Conservation (phyloP, 2,329 filamentous ascomycete species). For the Coniochaeta ligniaria region DNA sequence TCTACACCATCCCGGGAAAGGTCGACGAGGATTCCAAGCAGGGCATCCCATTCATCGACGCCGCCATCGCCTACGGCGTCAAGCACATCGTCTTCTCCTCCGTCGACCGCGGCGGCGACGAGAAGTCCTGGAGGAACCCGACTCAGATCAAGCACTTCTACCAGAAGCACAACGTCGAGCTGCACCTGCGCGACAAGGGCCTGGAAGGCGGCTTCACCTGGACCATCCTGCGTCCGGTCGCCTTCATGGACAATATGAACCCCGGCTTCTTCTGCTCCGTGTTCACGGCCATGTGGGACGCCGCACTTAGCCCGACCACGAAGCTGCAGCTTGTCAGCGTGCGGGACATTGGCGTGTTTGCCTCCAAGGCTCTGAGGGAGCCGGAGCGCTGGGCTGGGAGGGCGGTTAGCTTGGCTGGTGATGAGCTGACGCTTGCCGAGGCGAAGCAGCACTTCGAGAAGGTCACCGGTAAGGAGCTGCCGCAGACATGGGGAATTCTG, state of each 20-base stretch:
- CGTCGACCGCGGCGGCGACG: constrained; percentile 23
- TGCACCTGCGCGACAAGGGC: constrained; percentile 39
- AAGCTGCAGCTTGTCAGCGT: constrained; percentile 29
- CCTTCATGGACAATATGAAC: constrained; percentile 32
- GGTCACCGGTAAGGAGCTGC: constrained; percentile 19
- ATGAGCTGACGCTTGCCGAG: constrained; percentile 25
- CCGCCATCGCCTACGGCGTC: constrained; percentile 21
- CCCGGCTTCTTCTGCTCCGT: constrained; percentile 23
- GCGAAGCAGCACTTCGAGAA: constrained; percentile 18
- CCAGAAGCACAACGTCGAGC: constrained; percentile 51
- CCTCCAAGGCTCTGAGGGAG: constrained; percentile 21
- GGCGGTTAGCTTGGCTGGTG: constrained; percentile 25
- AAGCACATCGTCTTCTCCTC: constrained; percentile 21
- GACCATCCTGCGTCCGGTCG: constrained; percentile 30
- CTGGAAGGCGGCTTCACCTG: constrained; percentile 19
- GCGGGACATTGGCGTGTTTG: constrained; percentile 29
- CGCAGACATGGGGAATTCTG: constrained; percentile 22
- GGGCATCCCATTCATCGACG: constrained; percentile 25
- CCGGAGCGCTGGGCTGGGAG: constrained; percentile 19
- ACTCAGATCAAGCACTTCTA: constrained; percentile 19
- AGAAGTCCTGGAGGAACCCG: constrained; percentile 17
- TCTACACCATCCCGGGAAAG: constrained; percentile 21
- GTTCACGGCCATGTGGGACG: constrained; percentile 23
- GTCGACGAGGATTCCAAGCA: constrained; percentile 26
- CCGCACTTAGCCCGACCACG: constrained; percentile 14